phyloP scores from a whole-genome alignment of 192 early-diverging fungal genomes.

The Podila horticola region DNA sequence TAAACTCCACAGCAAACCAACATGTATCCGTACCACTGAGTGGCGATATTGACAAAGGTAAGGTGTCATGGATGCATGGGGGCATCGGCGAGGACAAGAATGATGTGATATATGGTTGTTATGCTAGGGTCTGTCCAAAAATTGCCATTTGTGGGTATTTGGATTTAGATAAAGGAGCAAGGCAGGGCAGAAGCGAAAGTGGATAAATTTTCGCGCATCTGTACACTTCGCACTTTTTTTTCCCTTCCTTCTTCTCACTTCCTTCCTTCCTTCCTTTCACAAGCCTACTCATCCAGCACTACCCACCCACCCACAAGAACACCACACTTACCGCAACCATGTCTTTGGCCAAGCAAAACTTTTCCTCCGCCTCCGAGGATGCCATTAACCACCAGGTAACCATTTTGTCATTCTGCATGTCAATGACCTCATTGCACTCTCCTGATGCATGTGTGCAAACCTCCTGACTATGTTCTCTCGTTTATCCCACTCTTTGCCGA shows the following conservation, averaged over 20 bases:
- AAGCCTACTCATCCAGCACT: background rate
- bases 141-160: too few species aligned
- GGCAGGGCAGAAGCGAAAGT: too few species aligned
- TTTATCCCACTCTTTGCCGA: background rate
- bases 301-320: background rate
- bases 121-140: too few species aligned
- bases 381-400: conserved; percentile 61
- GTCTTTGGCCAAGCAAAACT: conserved; percentile 68
- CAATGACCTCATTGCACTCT: background rate
- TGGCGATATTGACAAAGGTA: background rate
- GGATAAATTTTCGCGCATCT: too few species aligned
- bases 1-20: background rate
- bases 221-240: background rate
- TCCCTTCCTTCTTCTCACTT: background rate
- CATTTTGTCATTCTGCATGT: too few species aligned
- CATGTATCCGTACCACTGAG: background rate
- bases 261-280: background rate
- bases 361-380: conserved; percentile 58
- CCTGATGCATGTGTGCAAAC: too few species aligned
- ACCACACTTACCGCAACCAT: conserved; percentile 13
- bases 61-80: too few species aligned
- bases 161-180: too few species aligned
- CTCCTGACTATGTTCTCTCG: too few species aligned
- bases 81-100: too few species aligned
- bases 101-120: too few species aligned